Percentiles rank a stretch among this genome's conserved stretches.
phyloP scores from a whole-genome alignment of 805 yeast genomes.

The Starmera pachycereana region DNA sequence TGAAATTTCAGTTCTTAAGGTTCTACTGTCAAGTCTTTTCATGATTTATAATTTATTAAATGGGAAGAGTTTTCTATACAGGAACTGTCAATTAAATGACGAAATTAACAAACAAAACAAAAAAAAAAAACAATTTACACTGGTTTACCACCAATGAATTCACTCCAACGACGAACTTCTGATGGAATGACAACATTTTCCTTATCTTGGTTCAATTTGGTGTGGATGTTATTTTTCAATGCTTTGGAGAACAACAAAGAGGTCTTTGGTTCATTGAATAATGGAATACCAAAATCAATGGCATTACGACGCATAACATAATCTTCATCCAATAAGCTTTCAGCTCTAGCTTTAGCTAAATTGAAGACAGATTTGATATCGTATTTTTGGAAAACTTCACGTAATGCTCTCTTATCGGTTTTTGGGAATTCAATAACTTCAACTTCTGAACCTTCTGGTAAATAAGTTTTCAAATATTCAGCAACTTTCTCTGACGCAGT shows the following conservation, averaged over 20 bases:
- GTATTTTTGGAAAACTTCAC: constrained; percentile 86
- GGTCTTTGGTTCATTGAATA: constrained; percentile 95
- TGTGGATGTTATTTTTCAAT: constrained; percentile 57
- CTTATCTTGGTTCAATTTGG: constrained; percentile 38
- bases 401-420: constrained; percentile 83
- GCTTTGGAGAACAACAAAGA: constrained; percentile 80
- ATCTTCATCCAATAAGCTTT: constrained; percentile 73
- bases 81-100: too few relatives aligned
- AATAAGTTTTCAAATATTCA: constrained; percentile 47
- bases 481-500: constrained; percentile 68
- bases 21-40: too few relatives aligned
- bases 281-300: constrained; percentile 92
- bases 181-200: constrained; percentile 53
- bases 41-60: too few relatives aligned
- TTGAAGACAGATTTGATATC: constrained; percentile 85
- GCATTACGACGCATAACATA: constrained; percentile 99
- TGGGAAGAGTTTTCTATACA: too few relatives aligned
- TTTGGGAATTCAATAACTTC: constrained; percentile 82
- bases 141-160: constrained; percentile 89
- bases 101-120: too few relatives aligned
- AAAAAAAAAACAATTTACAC: constrained; percentile 34
- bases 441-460: constrained; percentile 24
- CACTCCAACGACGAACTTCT: constrained; percentile 95
- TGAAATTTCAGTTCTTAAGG: too few relatives aligned
- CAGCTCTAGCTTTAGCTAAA: constrained; percentile 86